A percentile compares a stretch with the other conserved stretches of the same genome.
Evolutionary conservation across 139 green algal species (phyloP).

Genomic region (Picocystis salinarum): DNA sequence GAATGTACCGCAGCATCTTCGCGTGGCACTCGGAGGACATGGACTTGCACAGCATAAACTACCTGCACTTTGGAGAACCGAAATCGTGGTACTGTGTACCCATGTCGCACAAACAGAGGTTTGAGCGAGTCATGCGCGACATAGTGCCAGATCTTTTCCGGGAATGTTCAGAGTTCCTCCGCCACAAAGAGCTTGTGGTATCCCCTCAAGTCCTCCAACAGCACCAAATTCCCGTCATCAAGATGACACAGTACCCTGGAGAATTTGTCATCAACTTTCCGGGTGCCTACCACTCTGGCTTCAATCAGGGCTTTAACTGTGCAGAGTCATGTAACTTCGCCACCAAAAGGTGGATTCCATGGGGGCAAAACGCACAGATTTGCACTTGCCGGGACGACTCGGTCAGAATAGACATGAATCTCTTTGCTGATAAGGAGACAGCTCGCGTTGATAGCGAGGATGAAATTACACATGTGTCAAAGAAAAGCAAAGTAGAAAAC

Average conservation of each 20-base stretch:
- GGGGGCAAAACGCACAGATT: not conserved
- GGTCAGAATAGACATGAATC: conserved; percentile 4
- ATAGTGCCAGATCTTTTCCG: conserved; percentile 30
- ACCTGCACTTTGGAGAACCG: conserved; percentile 75
- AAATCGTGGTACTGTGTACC: conserved; percentile 74
- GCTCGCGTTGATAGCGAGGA: too few relatives aligned
- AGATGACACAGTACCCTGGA: conserved; percentile 27
- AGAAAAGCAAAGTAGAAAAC: too few relatives aligned
- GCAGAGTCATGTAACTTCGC: conserved; percentile 65
- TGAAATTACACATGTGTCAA: too few relatives aligned
- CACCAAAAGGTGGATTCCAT: conserved; percentile 6
- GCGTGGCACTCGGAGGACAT: conserved; percentile 79
- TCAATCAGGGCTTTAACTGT: conserved; percentile 59
- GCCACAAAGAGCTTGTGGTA: conserved; percentile 58
- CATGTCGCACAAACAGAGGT: conserved; percentile 34
- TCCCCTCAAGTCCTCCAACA: conserved; percentile 27
- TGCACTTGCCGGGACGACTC: conserved; percentile 1
- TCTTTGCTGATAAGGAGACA: too few relatives aligned
- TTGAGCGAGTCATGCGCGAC: conserved; percentile 37
- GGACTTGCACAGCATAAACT: conserved; percentile 86
- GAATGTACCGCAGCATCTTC: conserved; percentile 56
- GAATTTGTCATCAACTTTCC: conserved; percentile 69
- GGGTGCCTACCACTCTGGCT: conserved; percentile 43
- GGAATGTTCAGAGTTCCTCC: conserved; percentile 42
- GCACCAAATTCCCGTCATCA: conserved; percentile 24